Evolutionary conservation across 2,329 filamentous ascomycete genomes (phyloP).

Genomic region (Didymella pomorum): DNA sequence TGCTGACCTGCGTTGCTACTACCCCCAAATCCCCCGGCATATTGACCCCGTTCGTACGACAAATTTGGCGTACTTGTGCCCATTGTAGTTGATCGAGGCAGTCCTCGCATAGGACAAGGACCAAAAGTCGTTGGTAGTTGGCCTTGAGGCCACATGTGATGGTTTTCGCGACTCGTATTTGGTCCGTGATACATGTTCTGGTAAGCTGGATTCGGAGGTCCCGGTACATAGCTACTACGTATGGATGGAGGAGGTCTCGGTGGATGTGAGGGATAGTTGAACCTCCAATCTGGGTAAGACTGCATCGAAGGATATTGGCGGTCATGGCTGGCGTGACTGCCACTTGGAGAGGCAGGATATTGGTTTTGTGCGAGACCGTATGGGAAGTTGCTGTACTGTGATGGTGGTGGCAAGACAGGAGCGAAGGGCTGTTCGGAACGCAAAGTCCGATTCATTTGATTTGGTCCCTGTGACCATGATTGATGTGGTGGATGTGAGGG

Average conservation of each 20-base stretch:
- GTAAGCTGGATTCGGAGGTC: slow-evolving; percentile 14
- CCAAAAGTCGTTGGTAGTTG: slow-evolving; percentile 8
- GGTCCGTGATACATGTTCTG: slow-evolving; percentile 18
- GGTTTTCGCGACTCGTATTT: slow-evolving; percentile 9
- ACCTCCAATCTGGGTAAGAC: slow-evolving; percentile 23
- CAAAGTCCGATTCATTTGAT: slow-evolving; percentile 21
- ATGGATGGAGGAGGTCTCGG: slow-evolving; percentile 32
- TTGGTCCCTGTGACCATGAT: slow-evolving; percentile 22
- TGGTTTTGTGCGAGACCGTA: slow-evolving; percentile 1
- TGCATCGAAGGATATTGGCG: slow-evolving; percentile 17
- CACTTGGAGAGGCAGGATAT: slow-evolving; percentile 1
- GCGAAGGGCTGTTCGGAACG: slow-evolving; percentile 13
- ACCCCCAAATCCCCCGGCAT: slow-evolving; percentile 15
- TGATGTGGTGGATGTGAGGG: slow-evolving; percentile 27
- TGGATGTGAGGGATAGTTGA: slow-evolving; percentile 16
- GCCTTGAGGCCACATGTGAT: slow-evolving; percentile 10
- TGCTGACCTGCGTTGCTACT: slow-evolving; percentile 11
- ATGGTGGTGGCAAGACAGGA: slow-evolving; percentile 23
- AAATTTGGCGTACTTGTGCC: not conserved
- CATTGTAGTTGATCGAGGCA: not conserved
- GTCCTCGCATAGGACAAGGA: not conserved
- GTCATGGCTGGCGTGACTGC: slow-evolving; percentile 8
- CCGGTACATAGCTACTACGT: slow-evolving; percentile 21
- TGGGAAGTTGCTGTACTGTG: slow-evolving; percentile 11
- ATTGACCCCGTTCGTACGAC: not conserved